Conservation (phyloP, 2,329 filamentous ascomycete species). For the Fusarium sp. region DNA sequence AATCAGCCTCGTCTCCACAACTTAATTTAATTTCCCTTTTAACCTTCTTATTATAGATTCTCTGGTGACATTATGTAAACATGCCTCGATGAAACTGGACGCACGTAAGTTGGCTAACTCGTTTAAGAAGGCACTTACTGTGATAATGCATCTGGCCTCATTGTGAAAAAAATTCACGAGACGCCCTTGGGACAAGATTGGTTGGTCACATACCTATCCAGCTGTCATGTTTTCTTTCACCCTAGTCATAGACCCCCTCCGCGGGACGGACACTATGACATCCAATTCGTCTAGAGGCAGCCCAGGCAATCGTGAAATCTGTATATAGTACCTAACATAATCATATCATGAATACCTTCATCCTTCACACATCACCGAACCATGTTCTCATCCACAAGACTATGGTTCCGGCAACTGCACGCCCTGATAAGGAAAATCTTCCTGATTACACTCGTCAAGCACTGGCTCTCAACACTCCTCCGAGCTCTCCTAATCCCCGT, state of each 20-base stretch:
- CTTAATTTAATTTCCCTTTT: not conserved
- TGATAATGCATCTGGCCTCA: not conserved
- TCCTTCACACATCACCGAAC: not conserved
- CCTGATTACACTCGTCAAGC: not conserved
- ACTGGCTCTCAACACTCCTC: slow-evolving; percentile 7
- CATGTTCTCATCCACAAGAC: not conserved
- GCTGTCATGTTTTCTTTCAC: not conserved
- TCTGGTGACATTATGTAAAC: not conserved
- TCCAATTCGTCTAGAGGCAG: not conserved
- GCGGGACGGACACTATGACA: too few relatives aligned
- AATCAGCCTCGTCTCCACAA: slow-evolving; percentile 2
- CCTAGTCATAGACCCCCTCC: not conserved
- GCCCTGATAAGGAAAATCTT: slow-evolving; percentile 8
- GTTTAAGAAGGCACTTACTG: not conserved
- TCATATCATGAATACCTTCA: not conserved
- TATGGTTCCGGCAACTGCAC: not conserved
- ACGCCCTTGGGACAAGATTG: not conserved
- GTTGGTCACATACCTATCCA: not conserved
- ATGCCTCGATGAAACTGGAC: not conserved
- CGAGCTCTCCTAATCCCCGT: not conserved
- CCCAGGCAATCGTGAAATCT: not conserved
- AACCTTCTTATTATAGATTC: not conserved
- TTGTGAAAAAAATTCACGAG: not conserved
- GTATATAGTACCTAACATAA: not conserved
- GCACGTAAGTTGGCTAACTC: not conserved